phyloP scores from a whole-genome alignment of 768 basidiomycete genomes.

The Trametes gibbosa region DNA sequence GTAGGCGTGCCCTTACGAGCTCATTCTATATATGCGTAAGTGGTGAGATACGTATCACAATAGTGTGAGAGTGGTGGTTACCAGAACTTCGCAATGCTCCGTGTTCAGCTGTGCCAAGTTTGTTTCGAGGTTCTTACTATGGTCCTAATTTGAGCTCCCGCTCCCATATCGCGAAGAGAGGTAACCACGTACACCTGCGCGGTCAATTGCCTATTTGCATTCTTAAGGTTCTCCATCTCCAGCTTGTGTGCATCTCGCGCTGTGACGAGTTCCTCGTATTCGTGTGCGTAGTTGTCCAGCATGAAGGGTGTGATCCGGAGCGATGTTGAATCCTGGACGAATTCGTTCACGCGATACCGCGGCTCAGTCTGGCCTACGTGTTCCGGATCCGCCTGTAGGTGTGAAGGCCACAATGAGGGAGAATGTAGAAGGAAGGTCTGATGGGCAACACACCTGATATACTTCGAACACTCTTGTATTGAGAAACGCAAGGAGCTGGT shows the following conservation, averaged over 20 bases:
- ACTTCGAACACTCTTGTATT: conserved; percentile 79
- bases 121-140: conserved; percentile 76
- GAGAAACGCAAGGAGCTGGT: conserved; percentile 82
- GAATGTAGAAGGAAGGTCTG: no score
- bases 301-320: conserved; percentile 93
- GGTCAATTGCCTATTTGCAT: conserved; percentile 71
- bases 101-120: conserved; percentile 75
- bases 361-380: conserved; percentile 12
- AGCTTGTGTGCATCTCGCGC: conserved; percentile 78
- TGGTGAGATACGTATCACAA: not conserved
- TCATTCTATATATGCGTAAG: conserved; percentile 57
- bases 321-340: conserved; percentile 84
- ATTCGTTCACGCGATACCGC: conserved; percentile 71
- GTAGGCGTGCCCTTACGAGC: conserved; percentile 83
- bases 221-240: conserved; percentile 81
- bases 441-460: conserved; percentile 62
- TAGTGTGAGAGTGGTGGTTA: conserved; percentile 24
- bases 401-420: not conserved
- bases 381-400: not conserved
- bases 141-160: not conserved
- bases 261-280: conserved; percentile 80
- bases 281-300: conserved; percentile 86
- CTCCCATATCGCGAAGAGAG: not conserved
- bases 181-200: conserved; percentile 67
- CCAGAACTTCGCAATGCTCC: conserved; percentile 79